Base-by-base conservation (phyloP, 257 asterid genomes). In the Anisodus acutangulus region DNA sequence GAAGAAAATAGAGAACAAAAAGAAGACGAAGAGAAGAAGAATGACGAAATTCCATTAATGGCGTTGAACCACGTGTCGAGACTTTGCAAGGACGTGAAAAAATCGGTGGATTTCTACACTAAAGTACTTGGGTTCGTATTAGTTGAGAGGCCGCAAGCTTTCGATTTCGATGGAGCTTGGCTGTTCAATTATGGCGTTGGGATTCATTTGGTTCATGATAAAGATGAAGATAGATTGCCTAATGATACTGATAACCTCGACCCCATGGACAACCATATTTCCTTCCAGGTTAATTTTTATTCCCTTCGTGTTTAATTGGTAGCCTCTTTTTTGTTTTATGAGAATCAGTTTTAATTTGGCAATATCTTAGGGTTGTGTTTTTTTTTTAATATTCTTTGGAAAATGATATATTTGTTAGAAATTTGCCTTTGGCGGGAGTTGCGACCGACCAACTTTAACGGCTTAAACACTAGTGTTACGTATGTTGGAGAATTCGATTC, bases 181-280 rank as follows among this genome's bases (percentile, higher is more conserved):
- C 87, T 94, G 15, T 94, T 94, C 90, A 94, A 94, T 86, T 94
- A 94, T 89, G 95, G 98, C 22, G 89, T 93, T 3, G 95, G 97
- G n/a, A 84, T 94, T 63, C 97, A 94, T 83, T 74, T 94, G 87
- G 87, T 94, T 86, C 94, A 89, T 53, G 80, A 88, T 71, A 87
- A 86, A 88, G 91, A 89, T 41, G 90, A 90, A 71, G 85, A 82
- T 16, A 89, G 85, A 83, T 60, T 92, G 62, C 91, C 93, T 5
- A 53, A 47, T 35, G 87, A 86, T 31, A 85, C 41, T 74, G 90
- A 91, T 43, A 39, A 62, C 37, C 76, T 94, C 89, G 96, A 93
- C 53, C 97, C 94, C 43, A 90, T 91, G 92, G 97, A 94, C 35
- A 91, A 93, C 82, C 97, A 94, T 64, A 91, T 93, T 35, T 93